These are phyloP conservation scores for Rhinocladiella similis DNA, from an alignment of 2,329 filamentous ascomycete genomes.

Conservation along the genomic window DNA sequence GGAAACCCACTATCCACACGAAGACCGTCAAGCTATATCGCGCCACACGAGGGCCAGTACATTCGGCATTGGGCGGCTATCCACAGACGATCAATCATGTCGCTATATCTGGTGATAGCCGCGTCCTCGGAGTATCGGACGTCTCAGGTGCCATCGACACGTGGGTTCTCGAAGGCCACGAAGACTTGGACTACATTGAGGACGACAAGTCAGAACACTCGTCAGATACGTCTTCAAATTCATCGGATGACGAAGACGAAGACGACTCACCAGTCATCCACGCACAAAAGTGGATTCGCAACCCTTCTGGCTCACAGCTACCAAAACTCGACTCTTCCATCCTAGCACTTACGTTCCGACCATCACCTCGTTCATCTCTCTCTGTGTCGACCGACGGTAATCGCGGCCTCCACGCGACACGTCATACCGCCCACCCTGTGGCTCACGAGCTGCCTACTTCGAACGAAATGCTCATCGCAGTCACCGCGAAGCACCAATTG, in stretches of 20 bases:
- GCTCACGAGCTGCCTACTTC: constrained; percentile 56
- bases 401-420: constrained; percentile 49
- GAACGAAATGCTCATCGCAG: constrained; percentile 58
- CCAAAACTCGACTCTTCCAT: constrained; percentile 67
- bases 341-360: constrained; percentile 67
- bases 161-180: constrained; percentile 69
- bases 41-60: constrained; percentile 39
- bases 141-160: constrained; percentile 83
- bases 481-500: constrained; percentile 67
- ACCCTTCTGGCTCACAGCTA: constrained; percentile 68
- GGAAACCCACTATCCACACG: constrained; percentile 45
- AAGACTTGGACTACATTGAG: constrained; percentile 52
- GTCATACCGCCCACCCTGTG: constrained; percentile 53
- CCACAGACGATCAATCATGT: constrained; percentile 72
- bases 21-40: constrained; percentile 46
- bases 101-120: constrained; percentile 78
- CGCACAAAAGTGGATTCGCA: constrained; percentile 72
- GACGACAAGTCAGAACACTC: constrained; percentile 6
- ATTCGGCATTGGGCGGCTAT: constrained; percentile 57
- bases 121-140: constrained; percentile 76
- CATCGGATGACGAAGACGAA: constrained; percentile 46
- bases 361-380: constrained; percentile 32
- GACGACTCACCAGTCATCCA: constrained; percentile 51
- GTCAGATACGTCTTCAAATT: constrained; percentile 20
- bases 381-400: constrained; percentile 32